These are phyloP conservation scores for Dactylonectria macrodidyma DNA, from an alignment of 2,329 filamentous ascomycete genomes.

Conservation along the genomic window DNA sequence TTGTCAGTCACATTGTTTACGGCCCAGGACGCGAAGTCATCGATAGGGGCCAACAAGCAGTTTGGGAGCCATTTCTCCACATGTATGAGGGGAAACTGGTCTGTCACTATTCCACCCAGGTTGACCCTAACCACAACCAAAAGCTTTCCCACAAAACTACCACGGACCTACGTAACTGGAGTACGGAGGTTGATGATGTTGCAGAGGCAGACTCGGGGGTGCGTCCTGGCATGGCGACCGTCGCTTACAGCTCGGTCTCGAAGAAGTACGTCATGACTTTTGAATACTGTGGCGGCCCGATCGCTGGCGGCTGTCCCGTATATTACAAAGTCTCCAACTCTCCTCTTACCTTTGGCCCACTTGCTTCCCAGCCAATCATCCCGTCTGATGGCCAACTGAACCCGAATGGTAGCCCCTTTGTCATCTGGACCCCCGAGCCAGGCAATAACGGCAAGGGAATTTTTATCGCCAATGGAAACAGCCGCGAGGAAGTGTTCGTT, in stretches of 20 bases:
- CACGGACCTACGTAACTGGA: constrained; percentile 74
- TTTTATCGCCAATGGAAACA: constrained; percentile 20
- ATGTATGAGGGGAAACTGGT: constrained; percentile 23
- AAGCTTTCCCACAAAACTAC: constrained; percentile 72
- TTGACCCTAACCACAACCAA: constrained; percentile 24
- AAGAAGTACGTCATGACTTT: constrained; percentile 36
- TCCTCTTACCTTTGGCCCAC: not conserved
- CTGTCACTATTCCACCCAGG: constrained; percentile 34
- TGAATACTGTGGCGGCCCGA: constrained; percentile 22
- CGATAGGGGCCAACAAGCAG: constrained; percentile 21
- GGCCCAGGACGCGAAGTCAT: constrained; percentile 25
- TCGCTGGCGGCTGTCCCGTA: constrained; percentile 5
- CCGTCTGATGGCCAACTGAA: not conserved
- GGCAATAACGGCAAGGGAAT: not conserved
- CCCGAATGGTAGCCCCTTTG: constrained; percentile 16
- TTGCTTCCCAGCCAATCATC: not conserved
- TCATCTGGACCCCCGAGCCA: constrained; percentile 15
- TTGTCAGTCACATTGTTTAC: constrained; percentile 29
- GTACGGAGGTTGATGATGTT: constrained; percentile 71
- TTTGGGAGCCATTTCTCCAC: constrained; percentile 37
- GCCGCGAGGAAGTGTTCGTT: constrained; percentile 20
- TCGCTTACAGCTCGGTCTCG: constrained; percentile 7
- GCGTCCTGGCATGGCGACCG: constrained; percentile 33
- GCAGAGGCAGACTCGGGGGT: constrained; percentile 54
- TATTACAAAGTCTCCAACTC: constrained; percentile 28